A percentile compares a stretch with the other conserved stretches of the same genome.
Conservation (phyloP, 768 basidiomycete species). For the Trametes punicea region DNA sequence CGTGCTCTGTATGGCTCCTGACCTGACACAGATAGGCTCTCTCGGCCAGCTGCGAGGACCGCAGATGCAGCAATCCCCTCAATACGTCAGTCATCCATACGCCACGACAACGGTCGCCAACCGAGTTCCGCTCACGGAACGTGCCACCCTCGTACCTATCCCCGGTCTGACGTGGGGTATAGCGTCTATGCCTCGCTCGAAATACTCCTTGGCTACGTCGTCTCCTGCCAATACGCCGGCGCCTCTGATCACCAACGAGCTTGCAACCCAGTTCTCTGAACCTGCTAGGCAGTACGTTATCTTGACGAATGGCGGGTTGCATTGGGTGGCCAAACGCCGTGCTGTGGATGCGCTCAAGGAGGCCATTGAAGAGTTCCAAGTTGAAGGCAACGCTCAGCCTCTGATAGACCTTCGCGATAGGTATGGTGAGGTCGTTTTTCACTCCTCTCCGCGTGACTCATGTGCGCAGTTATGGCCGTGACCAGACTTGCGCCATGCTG, state of each 20-base stretch:
- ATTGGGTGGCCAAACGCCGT: slow-evolving; percentile 75
- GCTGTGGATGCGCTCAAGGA: slow-evolving; percentile 82
- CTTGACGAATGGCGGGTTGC: slow-evolving; percentile 82
- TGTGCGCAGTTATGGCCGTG: slow-evolving; percentile 72
- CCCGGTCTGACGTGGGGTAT: slow-evolving; percentile 85
- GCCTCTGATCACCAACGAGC: slow-evolving; percentile 68
- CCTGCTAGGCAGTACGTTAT: slow-evolving; percentile 79
- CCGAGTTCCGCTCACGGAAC: slow-evolving; percentile 70
- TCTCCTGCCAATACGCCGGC: slow-evolving; percentile 36
- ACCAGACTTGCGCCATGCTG: slow-evolving; percentile 91
- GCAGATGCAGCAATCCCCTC: slow-evolving; percentile 35
- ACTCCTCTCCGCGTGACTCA: background rate
- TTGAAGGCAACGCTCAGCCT: slow-evolving; percentile 72
- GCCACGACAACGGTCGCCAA: slow-evolving; percentile 32
- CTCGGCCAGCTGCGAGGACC: slow-evolving; percentile 61
- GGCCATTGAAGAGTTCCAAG: slow-evolving; percentile 78
- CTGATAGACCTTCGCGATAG: slow-evolving; percentile 81
- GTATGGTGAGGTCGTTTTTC: slow-evolving; percentile 37
- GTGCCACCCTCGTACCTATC: slow-evolving; percentile 73
- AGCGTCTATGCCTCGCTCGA: slow-evolving; percentile 47
- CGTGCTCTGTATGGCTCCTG: slow-evolving; percentile 70
- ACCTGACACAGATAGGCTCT: slow-evolving; percentile 67
- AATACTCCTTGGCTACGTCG: slow-evolving; percentile 28
- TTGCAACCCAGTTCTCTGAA: slow-evolving; percentile 78
- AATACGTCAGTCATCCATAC: slow-evolving; percentile 42